A percentile compares a stretch with the other conserved stretches of the same genome.
Evolutionary conservation across 768 basidiomycete species (phyloP).

Genomic region (Rubroboletus pulcherrimus): DNA sequence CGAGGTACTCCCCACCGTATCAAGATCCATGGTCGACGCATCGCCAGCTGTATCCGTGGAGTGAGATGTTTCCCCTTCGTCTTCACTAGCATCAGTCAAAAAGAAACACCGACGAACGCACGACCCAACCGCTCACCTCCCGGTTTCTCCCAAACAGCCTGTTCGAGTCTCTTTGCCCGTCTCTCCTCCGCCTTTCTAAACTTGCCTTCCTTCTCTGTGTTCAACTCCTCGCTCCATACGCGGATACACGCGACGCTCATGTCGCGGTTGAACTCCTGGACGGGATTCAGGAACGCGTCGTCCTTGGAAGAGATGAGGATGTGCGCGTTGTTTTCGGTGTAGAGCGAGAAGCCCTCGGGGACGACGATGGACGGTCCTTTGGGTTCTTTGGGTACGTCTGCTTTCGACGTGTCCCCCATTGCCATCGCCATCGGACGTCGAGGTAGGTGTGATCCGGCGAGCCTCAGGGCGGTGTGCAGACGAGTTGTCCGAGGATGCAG

Average conservation of each 20-base stretch:
- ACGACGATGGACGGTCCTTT: slow-evolving; percentile 35
- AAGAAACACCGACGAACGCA: background rate
- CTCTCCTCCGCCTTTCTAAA: slow-evolving; percentile 55
- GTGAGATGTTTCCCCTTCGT: background rate
- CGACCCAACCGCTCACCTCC: slow-evolving; percentile 37
- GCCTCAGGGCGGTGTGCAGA: background rate
- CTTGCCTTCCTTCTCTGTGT: slow-evolving; percentile 56
- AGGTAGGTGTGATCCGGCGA: background rate
- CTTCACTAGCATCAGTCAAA: slow-evolving; percentile 4
- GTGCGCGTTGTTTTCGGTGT: slow-evolving; percentile 77
- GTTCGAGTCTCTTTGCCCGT: slow-evolving; percentile 36
- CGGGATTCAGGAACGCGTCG: slow-evolving; percentile 92
- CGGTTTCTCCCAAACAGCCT: slow-evolving; percentile 39
- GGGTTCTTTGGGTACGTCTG: background rate
- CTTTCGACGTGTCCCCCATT: background rate
- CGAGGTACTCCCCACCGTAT: background rate
- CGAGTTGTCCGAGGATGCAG: slow-evolving; percentile 3
- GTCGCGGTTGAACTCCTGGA: slow-evolving; percentile 98
- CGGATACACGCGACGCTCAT: slow-evolving; percentile 86
- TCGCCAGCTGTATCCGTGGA: background rate
- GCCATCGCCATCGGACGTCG: slow-evolving; percentile 8
- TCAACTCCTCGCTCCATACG: slow-evolving; percentile 77
- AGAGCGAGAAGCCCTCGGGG: slow-evolving; percentile 73
- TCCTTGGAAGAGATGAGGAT: slow-evolving; percentile 54
- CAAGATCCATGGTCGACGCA: background rate